phyloP scores from a whole-genome alignment of 176 grass and related monocot species.

The Microstegium vimineum region DNA sequence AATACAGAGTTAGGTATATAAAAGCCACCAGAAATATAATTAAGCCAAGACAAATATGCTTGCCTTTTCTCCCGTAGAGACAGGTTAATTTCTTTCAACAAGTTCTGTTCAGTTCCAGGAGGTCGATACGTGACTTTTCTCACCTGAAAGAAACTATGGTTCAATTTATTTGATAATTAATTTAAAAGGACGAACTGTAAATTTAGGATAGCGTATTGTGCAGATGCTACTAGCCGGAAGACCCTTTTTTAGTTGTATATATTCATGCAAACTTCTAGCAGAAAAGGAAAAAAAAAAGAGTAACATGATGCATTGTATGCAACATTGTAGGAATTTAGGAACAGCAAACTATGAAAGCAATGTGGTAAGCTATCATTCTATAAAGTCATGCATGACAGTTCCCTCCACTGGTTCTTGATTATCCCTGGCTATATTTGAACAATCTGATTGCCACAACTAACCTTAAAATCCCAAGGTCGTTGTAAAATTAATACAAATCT shows the following conservation, averaged over 20 bases:
- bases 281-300: background rate
- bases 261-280: background rate
- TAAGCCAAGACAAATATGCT: background rate
- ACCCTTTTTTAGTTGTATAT: background rate
- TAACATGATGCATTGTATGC: background rate
- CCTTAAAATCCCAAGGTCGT: background rate
- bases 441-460: background rate
- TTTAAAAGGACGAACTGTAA: background rate
- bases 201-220: background rate
- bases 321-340: background rate
- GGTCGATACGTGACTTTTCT: constrained; percentile 69
- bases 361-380: too few relatives aligned
- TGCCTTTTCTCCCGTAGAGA: constrained; percentile 74
- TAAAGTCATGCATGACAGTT: background rate
- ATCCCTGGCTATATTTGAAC: background rate
- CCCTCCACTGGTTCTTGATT: background rate
- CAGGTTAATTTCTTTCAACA: constrained; percentile 70
- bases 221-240: background rate
- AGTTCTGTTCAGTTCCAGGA: constrained; percentile 63
- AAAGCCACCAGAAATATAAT: background rate
- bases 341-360: background rate
- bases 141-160: constrained; percentile 67
- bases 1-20: background rate
- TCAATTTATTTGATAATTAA: constrained; percentile 18
- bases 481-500: background rate